Evolutionary conservation across 2,329 filamentous ascomycete species (phyloP).

Genomic region (Fusarium humuli): DNA sequence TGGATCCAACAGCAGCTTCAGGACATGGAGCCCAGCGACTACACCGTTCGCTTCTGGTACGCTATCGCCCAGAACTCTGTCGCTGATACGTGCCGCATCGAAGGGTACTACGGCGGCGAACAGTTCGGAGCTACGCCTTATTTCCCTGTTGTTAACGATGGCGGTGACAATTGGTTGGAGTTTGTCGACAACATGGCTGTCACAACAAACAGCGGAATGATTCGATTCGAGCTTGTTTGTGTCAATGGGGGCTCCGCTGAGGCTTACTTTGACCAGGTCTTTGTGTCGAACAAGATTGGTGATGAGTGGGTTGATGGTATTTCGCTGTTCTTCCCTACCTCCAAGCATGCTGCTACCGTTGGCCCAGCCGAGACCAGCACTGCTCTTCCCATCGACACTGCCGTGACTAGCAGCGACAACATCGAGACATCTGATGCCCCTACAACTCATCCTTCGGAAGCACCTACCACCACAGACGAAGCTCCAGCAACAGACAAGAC

Average conservation of each 20-base stretch:
- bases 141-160: constrained; percentile 25
- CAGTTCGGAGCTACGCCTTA: constrained; percentile 33
- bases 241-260: constrained; percentile 32
- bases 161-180: constrained; percentile 14
- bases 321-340: constrained; percentile 33
- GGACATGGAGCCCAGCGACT: constrained; percentile 29
- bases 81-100: constrained; percentile 33
- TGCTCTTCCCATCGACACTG: neutral
- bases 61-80: constrained; percentile 25
- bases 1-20: constrained; percentile 37
- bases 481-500: neutral
- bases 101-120: constrained; percentile 33
- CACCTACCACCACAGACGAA: neutral
- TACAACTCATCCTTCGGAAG: neutral
- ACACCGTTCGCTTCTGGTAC: constrained; percentile 43
- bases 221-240: constrained; percentile 39
- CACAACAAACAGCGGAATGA: constrained; percentile 26
- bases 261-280: constrained; percentile 42
- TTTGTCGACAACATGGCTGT: constrained; percentile 33
- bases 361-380: constrained; percentile 20
- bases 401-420: neutral
- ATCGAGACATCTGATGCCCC: neutral
- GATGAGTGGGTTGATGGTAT: constrained; percentile 35
- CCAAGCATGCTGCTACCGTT: constrained; percentile 16
- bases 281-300: constrained; percentile 37